Percentiles rank a stretch among this genome's conserved stretches.
Evolutionary conservation across 768 basidiomycete species (phyloP).

Genomic region (Lyophyllum shimeji): DNA sequence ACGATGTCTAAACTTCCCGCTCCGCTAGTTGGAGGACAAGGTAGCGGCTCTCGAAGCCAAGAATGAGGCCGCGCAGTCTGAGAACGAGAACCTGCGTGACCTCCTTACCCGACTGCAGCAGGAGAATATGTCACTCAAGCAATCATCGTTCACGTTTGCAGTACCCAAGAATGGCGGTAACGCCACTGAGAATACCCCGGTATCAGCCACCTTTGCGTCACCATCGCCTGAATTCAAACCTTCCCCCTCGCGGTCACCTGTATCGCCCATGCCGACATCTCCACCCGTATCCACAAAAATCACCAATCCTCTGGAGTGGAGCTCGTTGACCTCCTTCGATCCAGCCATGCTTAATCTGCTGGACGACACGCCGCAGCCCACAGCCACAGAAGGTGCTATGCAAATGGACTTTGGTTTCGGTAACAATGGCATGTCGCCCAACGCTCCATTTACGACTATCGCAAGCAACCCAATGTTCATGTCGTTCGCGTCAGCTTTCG

Average conservation of each 20-base stretch:
- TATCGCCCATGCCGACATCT: slow-evolving; percentile 22
- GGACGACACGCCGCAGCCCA: slow-evolving; percentile 57
- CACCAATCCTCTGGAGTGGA: slow-evolving; percentile 59
- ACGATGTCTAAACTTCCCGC: no score
- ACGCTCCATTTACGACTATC: slow-evolving; percentile 70
- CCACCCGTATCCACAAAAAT: slow-evolving; percentile 32
- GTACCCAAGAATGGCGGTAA: slow-evolving; percentile 47
- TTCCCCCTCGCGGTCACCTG: slow-evolving; percentile 12
- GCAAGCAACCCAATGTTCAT: slow-evolving; percentile 84
- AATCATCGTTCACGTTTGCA: slow-evolving; percentile 80
- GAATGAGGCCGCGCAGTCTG: slow-evolving; percentile 66
- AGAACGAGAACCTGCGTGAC: slow-evolving; percentile 90
- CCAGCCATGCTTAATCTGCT: slow-evolving; percentile 62
- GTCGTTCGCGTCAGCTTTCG: slow-evolving; percentile 68
- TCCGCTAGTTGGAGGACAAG: slow-evolving; percentile 81
- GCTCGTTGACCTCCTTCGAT: slow-evolving; percentile 69
- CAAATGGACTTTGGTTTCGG: slow-evolving; percentile 62
- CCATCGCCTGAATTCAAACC: slow-evolving; percentile 29
- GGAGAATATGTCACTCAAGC: slow-evolving; percentile 83
- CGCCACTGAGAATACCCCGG: slow-evolving; percentile 15
- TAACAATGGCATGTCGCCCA: slow-evolving; percentile 40
- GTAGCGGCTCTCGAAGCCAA: slow-evolving; percentile 84
- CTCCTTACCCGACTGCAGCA: slow-evolving; percentile 80
- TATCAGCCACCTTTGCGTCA: slow-evolving; percentile 24
- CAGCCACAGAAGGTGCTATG: slow-evolving; percentile 58